These are phyloP conservation scores for Apiosordaria backusii DNA, from an alignment of 495 filamentous ascomycete genomes.

Conservation along the genomic window DNA sequence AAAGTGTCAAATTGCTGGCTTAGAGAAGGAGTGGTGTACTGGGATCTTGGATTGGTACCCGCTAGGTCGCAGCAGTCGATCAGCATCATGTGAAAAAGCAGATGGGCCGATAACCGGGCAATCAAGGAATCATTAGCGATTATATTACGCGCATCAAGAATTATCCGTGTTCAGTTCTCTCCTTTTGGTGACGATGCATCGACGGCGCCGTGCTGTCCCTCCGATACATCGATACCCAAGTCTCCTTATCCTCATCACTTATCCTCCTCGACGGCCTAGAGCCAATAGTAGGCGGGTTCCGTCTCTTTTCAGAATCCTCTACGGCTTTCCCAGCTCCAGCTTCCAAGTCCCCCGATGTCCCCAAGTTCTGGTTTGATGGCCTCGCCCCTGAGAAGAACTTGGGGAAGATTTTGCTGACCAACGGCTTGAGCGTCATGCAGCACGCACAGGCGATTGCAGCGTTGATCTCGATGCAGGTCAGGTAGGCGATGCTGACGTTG, in stretches of 20 bases:
- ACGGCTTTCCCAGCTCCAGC: neutral
- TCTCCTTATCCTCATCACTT: neutral
- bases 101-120: neutral
- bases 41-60: neutral
- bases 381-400: neutral
- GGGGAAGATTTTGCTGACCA: conserved; percentile 22
- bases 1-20: neutral
- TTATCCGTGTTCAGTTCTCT: neutral
- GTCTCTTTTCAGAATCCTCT: neutral
- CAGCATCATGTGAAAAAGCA: neutral
- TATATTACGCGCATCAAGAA: neutral
- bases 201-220: neutral
- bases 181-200: neutral
- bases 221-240: neutral
- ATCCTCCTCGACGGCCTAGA: neutral
- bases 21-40: neutral
- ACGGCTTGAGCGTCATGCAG: conserved; percentile 32
- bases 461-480: conserved; percentile 35
- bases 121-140: neutral
- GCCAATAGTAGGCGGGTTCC: neutral
- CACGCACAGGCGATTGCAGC: conserved; percentile 37
- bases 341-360: neutral
- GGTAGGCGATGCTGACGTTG: conserved; percentile 26
- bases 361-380: neutral
- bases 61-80: neutral